Evolutionary conservation across 371 early-diverging fungal genomes (phyloP).

Genomic region (Lichtheimia corymbifera): DNA sequence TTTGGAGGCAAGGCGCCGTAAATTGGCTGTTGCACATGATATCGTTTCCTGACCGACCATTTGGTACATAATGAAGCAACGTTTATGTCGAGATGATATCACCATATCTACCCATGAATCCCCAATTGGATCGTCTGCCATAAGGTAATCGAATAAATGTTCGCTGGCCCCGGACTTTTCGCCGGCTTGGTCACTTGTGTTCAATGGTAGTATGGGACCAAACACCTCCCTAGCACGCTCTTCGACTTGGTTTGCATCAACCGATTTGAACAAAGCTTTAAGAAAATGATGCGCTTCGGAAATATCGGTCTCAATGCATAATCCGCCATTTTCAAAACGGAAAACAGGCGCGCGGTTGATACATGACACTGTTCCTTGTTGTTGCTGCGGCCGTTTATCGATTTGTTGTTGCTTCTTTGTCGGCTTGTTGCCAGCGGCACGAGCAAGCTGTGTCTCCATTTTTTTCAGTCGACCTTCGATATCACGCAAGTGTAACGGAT

Average conservation of each 20-base stretch:
- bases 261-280: constrained; percentile 15
- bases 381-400: background rate
- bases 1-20: background rate
- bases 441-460: constrained; percentile 10
- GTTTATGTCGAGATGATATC: constrained; percentile 10
- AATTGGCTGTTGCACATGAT: background rate
- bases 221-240: constrained; percentile 9
- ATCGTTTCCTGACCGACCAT: constrained; percentile 10
- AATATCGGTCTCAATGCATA: constrained; percentile 18
- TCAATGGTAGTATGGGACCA: background rate
- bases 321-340: background rate
- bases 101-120: constrained; percentile 19
- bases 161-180: background rate
- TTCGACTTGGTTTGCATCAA: constrained; percentile 11
- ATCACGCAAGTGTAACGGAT: constrained; percentile 8
- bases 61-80: constrained; percentile 23
- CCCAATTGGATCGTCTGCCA: constrained; percentile 14
- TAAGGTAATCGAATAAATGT: background rate
- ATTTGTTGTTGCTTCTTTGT: background rate
- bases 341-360: too few species aligned
- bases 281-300: constrained; percentile 24
- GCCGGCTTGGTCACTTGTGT: background rate
- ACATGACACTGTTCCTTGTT: background rate
- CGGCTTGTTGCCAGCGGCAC: background rate
- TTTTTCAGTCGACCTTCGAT: constrained; percentile 10